A percentile compares a stretch with the other conserved stretches of the same genome.
These are phyloP conservation scores for Cerioporus squamosus DNA, from an alignment of 1,284 basidiomycete genomes.

Conservation along the genomic window DNA sequence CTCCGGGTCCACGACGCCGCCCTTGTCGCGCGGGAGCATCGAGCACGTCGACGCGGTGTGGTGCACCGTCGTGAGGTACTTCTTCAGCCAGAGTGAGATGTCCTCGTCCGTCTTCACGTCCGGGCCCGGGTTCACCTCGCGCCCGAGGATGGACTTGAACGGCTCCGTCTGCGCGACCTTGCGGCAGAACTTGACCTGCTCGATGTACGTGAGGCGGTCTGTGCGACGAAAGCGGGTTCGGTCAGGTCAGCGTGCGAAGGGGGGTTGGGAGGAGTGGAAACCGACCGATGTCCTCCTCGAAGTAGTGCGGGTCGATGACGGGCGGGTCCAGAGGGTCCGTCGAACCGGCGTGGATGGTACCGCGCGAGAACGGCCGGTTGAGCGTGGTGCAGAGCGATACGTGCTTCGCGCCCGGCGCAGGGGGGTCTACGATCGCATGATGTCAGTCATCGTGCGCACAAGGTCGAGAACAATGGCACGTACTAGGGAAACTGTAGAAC, in stretches of 20 bases:
- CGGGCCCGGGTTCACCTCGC: conserved; percentile 43
- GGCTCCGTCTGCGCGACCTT: conserved; percentile 45
- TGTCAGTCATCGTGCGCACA: background rate
- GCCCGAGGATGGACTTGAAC: conserved; percentile 40
- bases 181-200: conserved; percentile 52
- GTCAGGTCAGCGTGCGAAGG: background rate
- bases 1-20: conserved; percentile 55
- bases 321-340: conserved; percentile 45
- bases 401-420: conserved; percentile 32
- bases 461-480: background rate
- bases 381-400: conserved; percentile 32
- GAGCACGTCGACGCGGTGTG: conserved; percentile 34
- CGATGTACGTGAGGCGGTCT: conserved; percentile 48
- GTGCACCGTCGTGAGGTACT: conserved; percentile 13
- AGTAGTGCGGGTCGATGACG: conserved; percentile 51
- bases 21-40: conserved; percentile 52
- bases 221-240: background rate
- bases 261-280: conserved; percentile 7
- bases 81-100: conserved; percentile 11
- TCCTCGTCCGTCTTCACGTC: conserved; percentile 22
- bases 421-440: conserved; percentile 20
- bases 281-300: conserved; percentile 48
- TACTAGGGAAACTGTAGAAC: conserved; percentile 26
- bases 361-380: conserved; percentile 40
- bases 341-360: conserved; percentile 46